A percentile compares a stretch with the other conserved stretches of the same genome.
Conservation (phyloP, 129 eudicot genomes). For the Artemisia annua region DNA sequence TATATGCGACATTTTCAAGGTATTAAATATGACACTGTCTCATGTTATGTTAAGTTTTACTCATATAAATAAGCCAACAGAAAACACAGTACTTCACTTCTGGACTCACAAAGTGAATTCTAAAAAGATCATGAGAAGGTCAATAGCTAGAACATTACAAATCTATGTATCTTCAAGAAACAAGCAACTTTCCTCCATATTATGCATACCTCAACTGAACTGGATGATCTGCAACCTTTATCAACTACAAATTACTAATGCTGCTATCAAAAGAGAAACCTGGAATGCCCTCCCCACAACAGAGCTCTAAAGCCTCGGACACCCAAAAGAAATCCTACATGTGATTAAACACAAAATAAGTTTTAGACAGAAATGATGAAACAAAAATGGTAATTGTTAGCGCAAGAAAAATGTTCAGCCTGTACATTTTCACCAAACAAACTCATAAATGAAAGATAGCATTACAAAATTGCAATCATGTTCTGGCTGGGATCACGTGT, state of each 20-base stretch:
- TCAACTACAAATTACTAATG: conserved; percentile 22
- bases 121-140: conserved; percentile 1
- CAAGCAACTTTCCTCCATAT: conserved; percentile 16
- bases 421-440: too few relatives aligned
- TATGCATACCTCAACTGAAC: conserved; percentile 29
- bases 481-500: too few relatives aligned
- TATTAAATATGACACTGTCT: background rate
- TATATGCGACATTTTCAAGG: conserved; percentile 4
- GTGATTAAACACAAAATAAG: too few relatives aligned
- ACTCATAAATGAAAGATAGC: too few relatives aligned
- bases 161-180: background rate
- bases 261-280: conserved; percentile 17
- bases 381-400: too few relatives aligned
- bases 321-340: too few relatives aligned
- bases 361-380: background rate
- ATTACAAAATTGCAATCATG: too few relatives aligned
- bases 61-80: conserved; percentile 8
- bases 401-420: too few relatives aligned
- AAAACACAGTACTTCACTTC: conserved; percentile 11
- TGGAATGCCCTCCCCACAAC: background rate
- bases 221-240: conserved; percentile 19
- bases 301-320: too few relatives aligned
- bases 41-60: background rate
- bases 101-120: background rate
- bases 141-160: conserved; percentile 12